Percentiles rank a stretch among this genome's conserved stretches.
These are phyloP conservation scores for Vittaforma corneae DNA, from an alignment of 371 early-diverging fungal species.

Conservation along the genomic window DNA sequence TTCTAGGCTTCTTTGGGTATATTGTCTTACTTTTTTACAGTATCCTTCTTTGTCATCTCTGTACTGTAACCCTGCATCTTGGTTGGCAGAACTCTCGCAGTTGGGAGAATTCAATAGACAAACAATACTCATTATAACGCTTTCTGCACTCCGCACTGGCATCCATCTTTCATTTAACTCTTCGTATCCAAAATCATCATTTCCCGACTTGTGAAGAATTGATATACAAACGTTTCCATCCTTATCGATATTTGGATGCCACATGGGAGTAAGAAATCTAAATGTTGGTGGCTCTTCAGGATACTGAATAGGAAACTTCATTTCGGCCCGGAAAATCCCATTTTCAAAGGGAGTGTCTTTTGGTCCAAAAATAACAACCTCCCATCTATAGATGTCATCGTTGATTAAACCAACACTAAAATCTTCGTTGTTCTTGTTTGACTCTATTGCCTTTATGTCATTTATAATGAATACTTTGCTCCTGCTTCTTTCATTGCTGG, in stretches of 20 bases:
- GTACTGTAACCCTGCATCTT: constrained; percentile 59
- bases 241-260: constrained; percentile 79
- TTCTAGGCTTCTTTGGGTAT: constrained; percentile 16
- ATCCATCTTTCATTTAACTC: constrained; percentile 77
- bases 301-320: constrained; percentile 70
- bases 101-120: constrained; percentile 60
- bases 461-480: constrained; percentile 53
- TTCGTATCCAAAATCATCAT: constrained; percentile 81
- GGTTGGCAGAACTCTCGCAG: constrained; percentile 59
- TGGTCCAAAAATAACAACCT: constrained; percentile 88
- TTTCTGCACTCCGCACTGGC: constrained; percentile 68
- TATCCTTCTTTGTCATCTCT: constrained; percentile 63
- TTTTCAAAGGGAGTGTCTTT: constrained; percentile 89
- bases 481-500: constrained; percentile 32
- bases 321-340: constrained; percentile 73
- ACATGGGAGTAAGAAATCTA: constrained; percentile 73
- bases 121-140: constrained; percentile 58
- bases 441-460: constrained; percentile 50
- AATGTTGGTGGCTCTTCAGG: constrained; percentile 73
- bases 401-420: constrained; percentile 58
- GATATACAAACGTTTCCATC: constrained; percentile 60
- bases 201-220: constrained; percentile 60
- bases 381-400: constrained; percentile 68
- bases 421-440: constrained; percentile 46
- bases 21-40: constrained; percentile 65